A percentile compares a stretch with the other conserved stretches of the same genome.
Conservation (phyloP, 1,284 basidiomycete species). For the Cryptococcus wingfieldii region DNA sequence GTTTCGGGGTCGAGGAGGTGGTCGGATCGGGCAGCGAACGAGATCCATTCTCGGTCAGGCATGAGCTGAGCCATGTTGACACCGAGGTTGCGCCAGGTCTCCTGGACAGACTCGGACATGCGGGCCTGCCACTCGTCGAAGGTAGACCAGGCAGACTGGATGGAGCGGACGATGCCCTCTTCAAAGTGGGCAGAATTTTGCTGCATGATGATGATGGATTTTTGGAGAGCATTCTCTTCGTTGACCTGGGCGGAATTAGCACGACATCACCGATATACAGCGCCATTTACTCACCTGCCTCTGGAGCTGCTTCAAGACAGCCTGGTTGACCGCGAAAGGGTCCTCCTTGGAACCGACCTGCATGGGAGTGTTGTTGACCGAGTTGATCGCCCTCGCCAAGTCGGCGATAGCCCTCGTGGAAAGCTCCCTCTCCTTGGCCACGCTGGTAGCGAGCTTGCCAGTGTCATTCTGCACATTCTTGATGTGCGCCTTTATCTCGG, state of each 20-base stretch:
- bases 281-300: slow-evolving; percentile 57
- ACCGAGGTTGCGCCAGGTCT: slow-evolving; percentile 73
- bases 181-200: slow-evolving; percentile 97
- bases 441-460: slow-evolving; percentile 86
- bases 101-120: slow-evolving; percentile 72
- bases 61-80: slow-evolving; percentile 76
- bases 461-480: slow-evolving; percentile 99
- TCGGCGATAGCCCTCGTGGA: slow-evolving; percentile 85
- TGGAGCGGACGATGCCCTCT: slow-evolving; percentile 88
- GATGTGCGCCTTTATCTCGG: slow-evolving; percentile 94
- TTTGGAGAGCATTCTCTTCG: slow-evolving; percentile 97
- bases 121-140: slow-evolving; percentile 96
- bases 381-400: slow-evolving; percentile 77
- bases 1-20: slow-evolving; percentile 97
- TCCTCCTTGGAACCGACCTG: slow-evolving; percentile 75
- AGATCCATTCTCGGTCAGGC: slow-evolving; percentile 94
- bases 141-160: slow-evolving; percentile 95
- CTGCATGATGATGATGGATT: slow-evolving; percentile 98
- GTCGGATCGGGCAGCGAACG: slow-evolving; percentile 88
- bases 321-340: slow-evolving; percentile 74
- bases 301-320: slow-evolving; percentile 80
- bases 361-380: slow-evolving; percentile 95
- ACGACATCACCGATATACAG: not conserved
- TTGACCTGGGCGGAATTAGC: slow-evolving; percentile 58
- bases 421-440: slow-evolving; percentile 86